Evolutionary conservation across 768 basidiomycete genomes (phyloP).

Genomic region (Pulveroboletus sp.): DNA sequence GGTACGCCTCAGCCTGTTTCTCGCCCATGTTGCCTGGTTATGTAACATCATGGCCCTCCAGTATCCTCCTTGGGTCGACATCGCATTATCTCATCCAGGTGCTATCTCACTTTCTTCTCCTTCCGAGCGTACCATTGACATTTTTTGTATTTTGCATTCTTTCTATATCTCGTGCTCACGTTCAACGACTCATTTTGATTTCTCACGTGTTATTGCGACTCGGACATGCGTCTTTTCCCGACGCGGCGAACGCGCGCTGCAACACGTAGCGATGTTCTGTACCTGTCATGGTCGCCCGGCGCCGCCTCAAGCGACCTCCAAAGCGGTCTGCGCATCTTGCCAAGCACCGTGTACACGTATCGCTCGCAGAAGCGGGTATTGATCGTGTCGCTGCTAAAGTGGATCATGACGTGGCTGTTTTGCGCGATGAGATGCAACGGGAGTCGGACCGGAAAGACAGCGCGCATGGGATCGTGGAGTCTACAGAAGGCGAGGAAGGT

Average conservation of each 20-base stretch:
- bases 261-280: slow-evolving; percentile 77
- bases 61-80: slow-evolving; percentile 90
- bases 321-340: slow-evolving; percentile 78
- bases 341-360: slow-evolving; percentile 76
- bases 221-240: background rate
- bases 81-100: slow-evolving; percentile 92
- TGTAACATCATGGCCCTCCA: slow-evolving; percentile 26
- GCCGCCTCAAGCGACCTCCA: slow-evolving; percentile 85
- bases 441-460: slow-evolving; percentile 47
- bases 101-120: slow-evolving; percentile 12
- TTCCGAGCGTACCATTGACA: background rate
- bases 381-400: slow-evolving; percentile 86
- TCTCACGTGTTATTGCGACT: background rate
- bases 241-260: too few species aligned
- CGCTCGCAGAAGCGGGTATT: slow-evolving; percentile 82
- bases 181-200: background rate
- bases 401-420: slow-evolving; percentile 78
- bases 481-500: slow-evolving; percentile 24
- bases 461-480: slow-evolving; percentile 18
- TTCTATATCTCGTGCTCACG: background rate
- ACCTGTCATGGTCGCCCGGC: slow-evolving; percentile 94
- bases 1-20: slow-evolving; percentile 46
- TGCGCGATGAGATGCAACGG: slow-evolving; percentile 74
- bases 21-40: background rate
- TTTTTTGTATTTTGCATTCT: background rate